Evolutionary conservation across 805 yeast species (phyloP), one percentile per base, ranked within the genome.

Genomic region (Yamadazyma takamatsuzukensis): DNA sequence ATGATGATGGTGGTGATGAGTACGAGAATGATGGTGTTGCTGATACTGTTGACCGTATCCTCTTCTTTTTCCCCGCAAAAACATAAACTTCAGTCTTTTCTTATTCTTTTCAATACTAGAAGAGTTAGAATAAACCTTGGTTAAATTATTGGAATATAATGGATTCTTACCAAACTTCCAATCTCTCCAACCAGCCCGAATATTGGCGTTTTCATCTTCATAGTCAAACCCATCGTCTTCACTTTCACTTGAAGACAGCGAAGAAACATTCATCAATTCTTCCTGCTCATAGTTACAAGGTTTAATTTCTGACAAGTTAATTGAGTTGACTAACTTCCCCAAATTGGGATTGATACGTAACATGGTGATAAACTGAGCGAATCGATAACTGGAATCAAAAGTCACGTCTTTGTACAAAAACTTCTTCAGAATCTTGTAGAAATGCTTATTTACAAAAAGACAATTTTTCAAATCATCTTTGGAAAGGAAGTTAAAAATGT

Each of bases 181-280:
- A 54, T 87, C 96, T 51, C 96, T 70, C 96, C 96, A 87, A 7
- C 90, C 82, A 0, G 95, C 95, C 31, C 73, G 57, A 2, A 79
- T 72, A 25, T 56, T 54, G 9, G 39, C 41, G 11, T 34, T 26
- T 3, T 23, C 37, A 13, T 37, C 44, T 15, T 13, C 34, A 15
- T 27, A 15, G 24, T 24, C 13, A 15, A 31, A 12, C 27, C 25
- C 37, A 19, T 33, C 32, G 10, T 15, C 16, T 5, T 17, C 33
- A n/a, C n/a, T n/a, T n/a, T n/a, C n/a, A n/a, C n/a, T n/a, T n/a
- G n/a, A n/a, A n/a, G n/a, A n/a, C 24, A 25, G 26, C 7, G 36
- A 33, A 14, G 25, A 15, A 16, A 28, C 31, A 7, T 22, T 24
- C 6, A 23, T 10, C 24, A 33, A 33, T 9, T 18, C 17, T 29